A percentile compares a stretch with the other conserved stretches of the same genome.
Conservation (phyloP, 192 early-diverging fungal species). For the Coemansia pectinata region DNA sequence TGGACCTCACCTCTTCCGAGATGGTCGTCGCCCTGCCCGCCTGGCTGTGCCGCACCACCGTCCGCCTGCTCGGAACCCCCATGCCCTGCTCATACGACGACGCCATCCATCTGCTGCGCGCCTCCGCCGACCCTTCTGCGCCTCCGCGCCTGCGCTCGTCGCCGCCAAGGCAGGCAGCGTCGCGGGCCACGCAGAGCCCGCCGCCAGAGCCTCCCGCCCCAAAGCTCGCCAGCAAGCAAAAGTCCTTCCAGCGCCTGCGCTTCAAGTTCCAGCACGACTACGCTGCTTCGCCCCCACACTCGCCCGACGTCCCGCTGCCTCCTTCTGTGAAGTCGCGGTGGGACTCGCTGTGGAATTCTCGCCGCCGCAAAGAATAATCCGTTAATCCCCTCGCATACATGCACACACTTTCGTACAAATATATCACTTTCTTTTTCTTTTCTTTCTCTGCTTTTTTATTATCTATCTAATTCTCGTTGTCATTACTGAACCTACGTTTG, state of each 20-base stretch:
- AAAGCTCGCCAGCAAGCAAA: conserved; percentile 26
- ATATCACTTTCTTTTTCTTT: not conserved
- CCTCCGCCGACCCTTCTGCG: not conserved
- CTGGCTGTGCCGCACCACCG: conserved; percentile 51
- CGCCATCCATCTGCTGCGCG: not conserved
- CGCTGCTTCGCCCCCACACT: not conserved
- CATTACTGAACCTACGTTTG: not conserved
- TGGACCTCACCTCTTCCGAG: conserved; percentile 47
- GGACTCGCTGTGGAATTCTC: conserved; percentile 44
- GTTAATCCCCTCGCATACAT: not conserved
- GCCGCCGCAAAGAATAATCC: conserved; percentile 33
- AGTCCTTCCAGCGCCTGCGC: conserved; percentile 46
- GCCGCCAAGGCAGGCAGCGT: not conserved
- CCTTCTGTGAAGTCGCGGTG: conserved; percentile 31
- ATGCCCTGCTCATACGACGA: conserved; percentile 30
- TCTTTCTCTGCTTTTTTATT: not conserved
- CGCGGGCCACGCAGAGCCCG: not conserved
- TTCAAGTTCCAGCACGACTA: conserved; percentile 29
- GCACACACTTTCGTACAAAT: not conserved
- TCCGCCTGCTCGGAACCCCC: conserved; percentile 36
- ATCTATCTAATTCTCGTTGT: not conserved
- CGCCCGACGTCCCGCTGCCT: not conserved
- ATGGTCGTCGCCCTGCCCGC: conserved; percentile 36
- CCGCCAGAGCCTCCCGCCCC: not conserved
- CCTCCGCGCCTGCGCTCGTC: not conserved